phyloP scores from a whole-genome alignment of 169 alveolate genomes.

The Plasmodium ovale region DNA sequence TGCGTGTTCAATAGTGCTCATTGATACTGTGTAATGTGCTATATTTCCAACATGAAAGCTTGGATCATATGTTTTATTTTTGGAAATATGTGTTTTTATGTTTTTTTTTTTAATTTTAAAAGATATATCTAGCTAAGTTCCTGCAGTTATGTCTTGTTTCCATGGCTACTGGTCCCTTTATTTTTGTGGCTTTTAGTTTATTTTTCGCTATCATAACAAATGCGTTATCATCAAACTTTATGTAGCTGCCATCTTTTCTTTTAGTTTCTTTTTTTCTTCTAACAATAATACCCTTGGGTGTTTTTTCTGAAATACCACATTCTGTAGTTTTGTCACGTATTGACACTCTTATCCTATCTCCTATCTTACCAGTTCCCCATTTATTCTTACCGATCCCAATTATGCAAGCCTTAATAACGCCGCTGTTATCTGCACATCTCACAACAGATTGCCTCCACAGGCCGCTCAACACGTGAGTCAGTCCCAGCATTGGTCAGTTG shows the following conservation, averaged over 20 bases:
- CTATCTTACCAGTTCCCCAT: slow-evolving; percentile 88
- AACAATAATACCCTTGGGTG: slow-evolving; percentile 85
- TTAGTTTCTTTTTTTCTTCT: slow-evolving; percentile 84
- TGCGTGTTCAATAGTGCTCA: too few relatives aligned
- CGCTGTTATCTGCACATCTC: slow-evolving; percentile 86
- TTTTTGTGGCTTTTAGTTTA: slow-evolving; percentile 83
- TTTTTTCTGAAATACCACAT: slow-evolving; percentile 79
- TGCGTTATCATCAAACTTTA: slow-evolving; percentile 88
- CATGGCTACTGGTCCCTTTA: slow-evolving; percentile 86
- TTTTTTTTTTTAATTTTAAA: too few relatives aligned
- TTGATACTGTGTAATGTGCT: too few relatives aligned
- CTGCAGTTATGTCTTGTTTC: slow-evolving; percentile 86
- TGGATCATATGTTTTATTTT: too few relatives aligned
- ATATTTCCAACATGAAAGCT: too few relatives aligned
- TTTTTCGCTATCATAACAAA: slow-evolving; percentile 85
- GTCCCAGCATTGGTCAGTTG: slow-evolving; percentile 7
- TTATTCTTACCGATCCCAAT: slow-evolving; percentile 85
- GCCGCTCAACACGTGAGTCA: slow-evolving; percentile 77
- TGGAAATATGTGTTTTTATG: too few relatives aligned
- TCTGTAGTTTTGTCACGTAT: slow-evolving; percentile 85
- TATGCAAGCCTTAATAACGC: slow-evolving; percentile 87
- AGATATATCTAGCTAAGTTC: slow-evolving; percentile 80
- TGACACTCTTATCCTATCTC: slow-evolving; percentile 86
- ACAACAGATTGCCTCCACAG: slow-evolving; percentile 85
- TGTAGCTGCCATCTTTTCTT: slow-evolving; percentile 86